Percentiles rank a stretch among this genome's conserved stretches.
Evolutionary conservation across 1,284 basidiomycete species (phyloP).

Genomic region (Puccinia brachypodii): DNA sequence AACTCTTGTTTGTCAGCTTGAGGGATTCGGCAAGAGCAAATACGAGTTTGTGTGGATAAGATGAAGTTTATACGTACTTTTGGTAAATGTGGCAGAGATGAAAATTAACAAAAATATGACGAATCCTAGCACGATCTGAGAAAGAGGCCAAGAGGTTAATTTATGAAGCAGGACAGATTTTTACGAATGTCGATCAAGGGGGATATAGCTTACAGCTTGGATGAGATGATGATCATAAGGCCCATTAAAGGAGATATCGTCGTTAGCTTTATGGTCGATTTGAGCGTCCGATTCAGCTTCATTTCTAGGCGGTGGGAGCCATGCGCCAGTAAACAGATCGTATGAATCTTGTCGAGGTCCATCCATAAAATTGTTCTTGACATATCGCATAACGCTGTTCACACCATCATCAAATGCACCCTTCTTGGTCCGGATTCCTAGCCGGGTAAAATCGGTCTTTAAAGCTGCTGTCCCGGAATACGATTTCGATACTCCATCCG

Average conservation of each 20-base stretch:
- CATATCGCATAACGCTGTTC: conserved; percentile 81
- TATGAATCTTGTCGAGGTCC: conserved; percentile 88
- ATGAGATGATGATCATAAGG: conserved; percentile 25
- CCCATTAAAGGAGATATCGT: not conserved
- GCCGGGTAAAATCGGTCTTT: conserved; percentile 86
- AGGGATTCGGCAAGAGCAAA: not conserved
- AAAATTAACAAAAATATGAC: conserved; percentile 28
- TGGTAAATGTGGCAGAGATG: conserved; percentile 34
- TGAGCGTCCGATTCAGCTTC: not conserved
- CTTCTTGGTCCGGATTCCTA: conserved; percentile 75
- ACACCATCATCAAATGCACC: conserved; percentile 81
- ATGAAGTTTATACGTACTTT: conserved; percentile 3
- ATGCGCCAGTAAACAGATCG: conserved; percentile 88
- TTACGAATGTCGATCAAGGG: not conserved
- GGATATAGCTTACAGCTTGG: conserved; percentile 25
- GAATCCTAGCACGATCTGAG: conserved; percentile 23
- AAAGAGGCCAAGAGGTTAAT: not conserved
- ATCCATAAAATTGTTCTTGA: conserved; percentile 98
- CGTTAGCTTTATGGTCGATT: not conserved
- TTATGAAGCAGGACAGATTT: no score
- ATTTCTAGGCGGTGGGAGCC: conserved; percentile 58
- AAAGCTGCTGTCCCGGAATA: conserved; percentile 94
- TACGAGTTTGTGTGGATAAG: not conserved
- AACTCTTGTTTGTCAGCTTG: not conserved
- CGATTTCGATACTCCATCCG: conserved; percentile 82